Base-by-base conservation (phyloP, 768 basidiomycete genomes). In the Pleurotus tuoliensis region DNA sequence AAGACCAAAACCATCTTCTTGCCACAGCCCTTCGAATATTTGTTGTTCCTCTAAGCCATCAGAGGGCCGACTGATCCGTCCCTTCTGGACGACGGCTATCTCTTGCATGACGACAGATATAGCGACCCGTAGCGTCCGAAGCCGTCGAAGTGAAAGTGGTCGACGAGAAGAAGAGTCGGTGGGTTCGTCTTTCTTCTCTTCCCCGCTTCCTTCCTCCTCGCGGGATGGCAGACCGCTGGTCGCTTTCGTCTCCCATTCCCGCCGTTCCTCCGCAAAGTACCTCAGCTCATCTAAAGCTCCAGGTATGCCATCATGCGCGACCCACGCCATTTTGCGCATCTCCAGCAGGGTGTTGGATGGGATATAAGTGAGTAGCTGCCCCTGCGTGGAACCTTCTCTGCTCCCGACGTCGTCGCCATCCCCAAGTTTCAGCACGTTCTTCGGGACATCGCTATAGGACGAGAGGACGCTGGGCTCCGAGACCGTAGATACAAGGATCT, bases 241-340 rank as follows among this genome's bases (percentile, higher is more conserved):
- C 30, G 30, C 30, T 9, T 34, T 34, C 3, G 41, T 39, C 16
- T 53, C 39, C 51, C 51, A 53, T 20, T 41, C 16, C 11, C 51
- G 51, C 27, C 41, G 39, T 25, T 53, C 51, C 51, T 34, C 9
- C 13, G 51, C 51, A 40, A 53, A 67, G 62, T 75, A 76, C 50
- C 76, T 61, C 24, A 91, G 68, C 63, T 88, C 85, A 47, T 86
- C 83, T 11, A 89, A 69, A 1, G 85, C 88, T 16, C 82, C 81
- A 0, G 76, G 63, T 2, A 90, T 64, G 1, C 89, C 88, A 56
- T 87, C 82, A 34, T 89, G 82, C 0, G 82, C 85, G n/a, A 92
- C 81, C 22, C 77, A 69, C 0, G 88, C 87, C 11, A 84, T 73
- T 61, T 84, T 80, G 20, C 80, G 79, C 64, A 92, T 72, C 6